Evolutionary conservation across 2,329 filamentous ascomycete genomes (phyloP).

Genomic region (Pestalotiopsis sp.): DNA sequence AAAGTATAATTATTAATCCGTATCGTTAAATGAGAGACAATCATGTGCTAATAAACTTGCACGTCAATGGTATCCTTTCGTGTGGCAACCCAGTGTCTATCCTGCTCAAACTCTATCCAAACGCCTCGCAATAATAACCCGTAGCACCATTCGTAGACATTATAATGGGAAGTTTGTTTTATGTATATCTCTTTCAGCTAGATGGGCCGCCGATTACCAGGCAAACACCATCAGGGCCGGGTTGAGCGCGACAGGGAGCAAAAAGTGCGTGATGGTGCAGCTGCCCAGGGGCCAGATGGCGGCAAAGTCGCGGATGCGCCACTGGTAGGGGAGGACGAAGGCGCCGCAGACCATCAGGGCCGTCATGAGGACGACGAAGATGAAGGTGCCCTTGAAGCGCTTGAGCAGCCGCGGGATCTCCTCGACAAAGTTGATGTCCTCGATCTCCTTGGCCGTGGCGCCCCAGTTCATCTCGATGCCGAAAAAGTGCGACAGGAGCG

Average conservation of each 20-base stretch:
- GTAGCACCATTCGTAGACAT: not conserved
- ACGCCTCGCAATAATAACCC: not conserved
- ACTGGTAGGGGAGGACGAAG: constrained; percentile 38
- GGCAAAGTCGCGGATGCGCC: constrained; percentile 59
- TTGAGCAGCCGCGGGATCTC: constrained; percentile 32
- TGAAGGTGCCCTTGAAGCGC: constrained; percentile 35
- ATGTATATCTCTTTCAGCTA: too few species aligned
- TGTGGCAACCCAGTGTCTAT: not conserved
- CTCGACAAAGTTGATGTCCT: constrained; percentile 35
- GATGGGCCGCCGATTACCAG: too few species aligned
- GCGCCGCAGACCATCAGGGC: constrained; percentile 31
- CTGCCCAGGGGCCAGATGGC: constrained; percentile 61
- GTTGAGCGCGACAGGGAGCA: constrained; percentile 62
- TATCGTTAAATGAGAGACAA: not conserved
- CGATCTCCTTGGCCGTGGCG: constrained; percentile 35
- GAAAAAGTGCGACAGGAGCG: constrained; percentile 43
- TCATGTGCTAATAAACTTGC: not conserved
- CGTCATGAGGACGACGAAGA: constrained; percentile 27
- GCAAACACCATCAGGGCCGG: constrained; percentile 67
- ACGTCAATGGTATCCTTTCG: not conserved
- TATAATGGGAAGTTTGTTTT: not conserved
- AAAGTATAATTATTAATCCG: not conserved
- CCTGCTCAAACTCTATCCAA: not conserved
- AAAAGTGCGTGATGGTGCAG: constrained; percentile 56
- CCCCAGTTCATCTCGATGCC: constrained; percentile 43